Evolutionary conservation across 768 basidiomycete species (phyloP), one percentile per base, ranked within the genome.

Genomic region (Hemileccinum impolitum): DNA sequence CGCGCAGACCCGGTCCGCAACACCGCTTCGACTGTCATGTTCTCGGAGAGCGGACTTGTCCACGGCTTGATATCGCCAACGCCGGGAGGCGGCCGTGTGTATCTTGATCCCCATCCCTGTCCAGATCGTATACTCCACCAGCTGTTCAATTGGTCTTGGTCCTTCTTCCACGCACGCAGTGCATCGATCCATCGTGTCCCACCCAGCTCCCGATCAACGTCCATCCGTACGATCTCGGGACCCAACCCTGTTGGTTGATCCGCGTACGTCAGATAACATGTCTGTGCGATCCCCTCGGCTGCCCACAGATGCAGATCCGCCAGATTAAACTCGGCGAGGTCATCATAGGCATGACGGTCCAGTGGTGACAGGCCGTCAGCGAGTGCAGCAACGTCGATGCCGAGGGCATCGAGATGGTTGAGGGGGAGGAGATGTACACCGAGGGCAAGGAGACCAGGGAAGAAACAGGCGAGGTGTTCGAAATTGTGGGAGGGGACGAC

Each of bases 391-490:
- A 73, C 59, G 50, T 78, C 67, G 47, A 85, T 74, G 4, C 77
- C 78, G 11, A 78, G 58, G 2, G 68, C 55, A 17, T 71, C 64
- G 8, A 84, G 73, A 44, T 77, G 63, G 52, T 84, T 71, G 38
- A 84, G 70, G 6, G 79, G 79, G 25, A 88, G 74, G 7, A 77
- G 77, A 55, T 84, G 77, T 4, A 69, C 85, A 14, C 87, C 87
- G 3, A 90, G 76, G 6, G 87, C 85, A 21, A 90, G 72, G 10
- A 89, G 73, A 5, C 88, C 88, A 0, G 87, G 87, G 46, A 87
- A 74, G 70, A 89, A 90, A 64, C 87, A 89, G 1, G 86, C 78
- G 17, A 90, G 71, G 58, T 90, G 87, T 55, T 90, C 85, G 52
- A 87, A 79, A 11, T 55, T 53, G 56, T 83, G 78, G 3, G 74